Percentiles rank a stretch among this genome's conserved stretches.
Evolutionary conservation across 2,329 filamentous ascomycete genomes (phyloP).

Genomic region (Nakataea oryzae): DNA sequence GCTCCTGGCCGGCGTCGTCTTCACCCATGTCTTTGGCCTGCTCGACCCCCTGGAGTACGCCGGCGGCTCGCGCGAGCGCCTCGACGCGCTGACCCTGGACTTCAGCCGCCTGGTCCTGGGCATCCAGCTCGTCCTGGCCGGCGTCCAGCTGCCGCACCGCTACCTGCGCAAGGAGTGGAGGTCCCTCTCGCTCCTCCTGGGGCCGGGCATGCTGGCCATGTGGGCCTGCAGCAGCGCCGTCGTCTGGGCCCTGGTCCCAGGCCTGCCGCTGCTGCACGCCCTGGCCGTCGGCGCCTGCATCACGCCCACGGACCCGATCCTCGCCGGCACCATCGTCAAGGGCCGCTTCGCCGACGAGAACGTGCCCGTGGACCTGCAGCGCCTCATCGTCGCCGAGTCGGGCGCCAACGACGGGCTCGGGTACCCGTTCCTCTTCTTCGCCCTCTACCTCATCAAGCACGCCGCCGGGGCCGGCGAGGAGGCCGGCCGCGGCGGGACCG

Average conservation of each 20-base stretch:
- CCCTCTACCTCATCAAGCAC: conserved; percentile 75
- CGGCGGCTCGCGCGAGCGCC: conserved; percentile 34
- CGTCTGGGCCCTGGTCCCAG: conserved; percentile 65
- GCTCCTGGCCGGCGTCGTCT: conserved; percentile 64
- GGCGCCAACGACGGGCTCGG: conserved; percentile 84
- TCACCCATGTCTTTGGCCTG: conserved; percentile 71
- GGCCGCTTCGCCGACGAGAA: conserved; percentile 89
- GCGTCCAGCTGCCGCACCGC: conserved; percentile 75
- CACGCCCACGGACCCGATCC: conserved; percentile 82
- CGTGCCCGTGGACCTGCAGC: conserved; percentile 70
- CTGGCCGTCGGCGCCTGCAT: conserved; percentile 75
- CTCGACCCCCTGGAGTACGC: conserved; percentile 71
- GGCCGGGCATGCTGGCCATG: conserved; percentile 78
- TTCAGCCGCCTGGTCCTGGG: conserved; percentile 83
- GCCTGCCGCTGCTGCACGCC: conserved; percentile 65
- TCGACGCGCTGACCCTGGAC: conserved; percentile 67
- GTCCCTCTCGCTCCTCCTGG: conserved; percentile 62
- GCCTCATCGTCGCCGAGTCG: conserved; percentile 71
- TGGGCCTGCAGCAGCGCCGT: conserved; percentile 75
- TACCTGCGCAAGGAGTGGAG: conserved; percentile 75
- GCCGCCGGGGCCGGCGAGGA: conserved; percentile 40
- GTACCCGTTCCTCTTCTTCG: conserved; percentile 81
- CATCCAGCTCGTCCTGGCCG: conserved; percentile 81
- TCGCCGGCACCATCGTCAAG: conserved; percentile 86
- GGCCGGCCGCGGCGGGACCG: conserved; percentile 45